Evolutionary conservation across 176 grass and related monocot species (phyloP).

Genomic region (Musa schizocarpa): DNA sequence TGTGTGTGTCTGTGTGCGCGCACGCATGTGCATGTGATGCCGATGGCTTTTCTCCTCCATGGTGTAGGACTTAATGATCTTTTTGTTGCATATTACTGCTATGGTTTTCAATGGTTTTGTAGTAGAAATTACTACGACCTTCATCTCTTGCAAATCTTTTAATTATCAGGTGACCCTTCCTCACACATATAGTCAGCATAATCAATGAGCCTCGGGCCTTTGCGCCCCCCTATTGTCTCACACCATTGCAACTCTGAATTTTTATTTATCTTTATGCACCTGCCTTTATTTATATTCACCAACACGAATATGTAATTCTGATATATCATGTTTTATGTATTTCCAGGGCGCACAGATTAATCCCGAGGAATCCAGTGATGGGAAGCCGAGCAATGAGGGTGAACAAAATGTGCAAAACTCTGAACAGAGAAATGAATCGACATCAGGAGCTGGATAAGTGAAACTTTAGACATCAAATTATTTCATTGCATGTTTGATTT

Average conservation of each 20-base stretch:
- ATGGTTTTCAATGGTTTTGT: too few species aligned
- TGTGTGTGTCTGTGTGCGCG: background rate
- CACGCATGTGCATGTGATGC: too few species aligned
- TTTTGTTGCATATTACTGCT: too few species aligned
- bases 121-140: too few species aligned
- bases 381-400: slow-evolving; percentile 7
- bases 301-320: slow-evolving; percentile 23
- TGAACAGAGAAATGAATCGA: slow-evolving; percentile 10
- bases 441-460: slow-evolving; percentile 24
- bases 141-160: too few species aligned
- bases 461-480: background rate
- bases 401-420: slow-evolving; percentile 24
- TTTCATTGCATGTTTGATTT: background rate
- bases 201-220: too few species aligned
- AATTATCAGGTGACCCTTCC: too few species aligned
- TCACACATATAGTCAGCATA: too few species aligned
- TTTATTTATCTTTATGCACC: background rate
- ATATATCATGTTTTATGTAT: background rate
- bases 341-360: slow-evolving; percentile 13
- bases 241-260: background rate
- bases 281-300: background rate
- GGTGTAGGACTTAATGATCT: too few species aligned
- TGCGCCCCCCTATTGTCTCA: too few species aligned
- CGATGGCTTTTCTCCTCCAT: too few species aligned
- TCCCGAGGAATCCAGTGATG: slow-evolving; percentile 11